Evolutionary conservation across 257 asterid genomes (phyloP), one percentile per base, ranked within the genome.

Genomic region (Lantana camara): DNA sequence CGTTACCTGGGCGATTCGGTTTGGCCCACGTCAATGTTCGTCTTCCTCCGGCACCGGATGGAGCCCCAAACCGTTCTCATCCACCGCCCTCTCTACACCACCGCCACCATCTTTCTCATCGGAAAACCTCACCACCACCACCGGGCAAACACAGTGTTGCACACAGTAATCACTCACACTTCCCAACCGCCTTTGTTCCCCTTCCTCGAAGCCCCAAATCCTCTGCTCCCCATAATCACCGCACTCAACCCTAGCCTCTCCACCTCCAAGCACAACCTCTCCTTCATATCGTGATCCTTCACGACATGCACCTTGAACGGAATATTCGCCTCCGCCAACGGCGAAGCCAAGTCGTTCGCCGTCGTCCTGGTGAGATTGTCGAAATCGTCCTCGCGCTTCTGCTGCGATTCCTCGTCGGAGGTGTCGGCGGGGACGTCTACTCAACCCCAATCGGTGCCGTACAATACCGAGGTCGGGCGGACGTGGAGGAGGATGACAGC

Each of bases 111-210:
- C 77, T 34, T 66, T 73, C 1, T 80, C 85, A 63, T 77, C 85
- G 11, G 80, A 73, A 57, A 47, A 80, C 57, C 82, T 77, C 30
- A 80, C 80, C 34, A 80, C 85, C 6, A 80, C 82, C 21, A 76
- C 78, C 14, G 85, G 85, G 46, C 85, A 80, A 3, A 80, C 82
- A 35, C 82, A 76, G 23, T 79, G 85, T n/a, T 67, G 82, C 71
- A 80, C 85, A 17, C 85, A 80, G 23, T 80, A 80, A 67, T 80
- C 85, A 41, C 85, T 80, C 19, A 80, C 85, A 59, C 82, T 80
- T 21, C 85, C 85, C 8, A 80, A 73, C 75, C 77, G 70, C 50
- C 82, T 63, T 74, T 74, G 2, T 51, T 65, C 14, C 49, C 60
- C 21, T 70, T 70, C 69, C 74, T 73, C 1, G 77, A 63, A 1